phyloP scores from a whole-genome alignment of 306 rosid species.

The Argentina anserina region DNA sequence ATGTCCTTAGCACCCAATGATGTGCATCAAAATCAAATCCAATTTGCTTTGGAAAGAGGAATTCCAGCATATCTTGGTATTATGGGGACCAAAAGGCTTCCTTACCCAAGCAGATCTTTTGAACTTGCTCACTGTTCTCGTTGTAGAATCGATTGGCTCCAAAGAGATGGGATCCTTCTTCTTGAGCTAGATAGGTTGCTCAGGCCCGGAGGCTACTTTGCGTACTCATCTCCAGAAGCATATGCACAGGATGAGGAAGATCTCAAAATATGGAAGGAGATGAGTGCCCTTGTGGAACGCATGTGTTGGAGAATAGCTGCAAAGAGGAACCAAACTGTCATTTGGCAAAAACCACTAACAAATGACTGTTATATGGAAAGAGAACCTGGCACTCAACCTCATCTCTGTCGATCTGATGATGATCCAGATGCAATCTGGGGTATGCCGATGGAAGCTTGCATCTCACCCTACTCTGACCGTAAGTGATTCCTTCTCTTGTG shows the following conservation, averaged over 20 bases:
- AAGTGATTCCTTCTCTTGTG: slow-evolving; percentile 39
- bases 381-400: slow-evolving; percentile 79
- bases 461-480: slow-evolving; percentile 75
- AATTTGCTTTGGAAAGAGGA: slow-evolving; percentile 95
- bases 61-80: slow-evolving; percentile 94
- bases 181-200: slow-evolving; percentile 88
- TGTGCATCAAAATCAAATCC: slow-evolving; percentile 98
- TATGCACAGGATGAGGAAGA: slow-evolving; percentile 98
- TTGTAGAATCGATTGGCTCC: slow-evolving; percentile 98
- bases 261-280: slow-evolving; percentile 87
- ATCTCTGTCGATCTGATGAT: slow-evolving; percentile 77
- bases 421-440: slow-evolving; percentile 89
- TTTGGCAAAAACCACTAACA: slow-evolving; percentile 91
- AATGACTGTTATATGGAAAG: slow-evolving; percentile 81
- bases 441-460: slow-evolving; percentile 88
- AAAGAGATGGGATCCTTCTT: slow-evolving; percentile 87
- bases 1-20: slow-evolving; percentile 98
- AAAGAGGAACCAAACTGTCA: slow-evolving; percentile 84
- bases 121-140: slow-evolving; percentile 98
- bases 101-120: slow-evolving; percentile 97
- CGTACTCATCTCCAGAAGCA: slow-evolving; percentile 92
- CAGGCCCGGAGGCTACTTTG: slow-evolving; percentile 91
- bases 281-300: slow-evolving; percentile 78
- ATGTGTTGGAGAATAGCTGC: slow-evolving; percentile 91
- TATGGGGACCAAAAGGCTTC: slow-evolving; percentile 91